phyloP scores from a whole-genome alignment of 1,284 basidiomycete species.

The Ustilago lituana region DNA sequence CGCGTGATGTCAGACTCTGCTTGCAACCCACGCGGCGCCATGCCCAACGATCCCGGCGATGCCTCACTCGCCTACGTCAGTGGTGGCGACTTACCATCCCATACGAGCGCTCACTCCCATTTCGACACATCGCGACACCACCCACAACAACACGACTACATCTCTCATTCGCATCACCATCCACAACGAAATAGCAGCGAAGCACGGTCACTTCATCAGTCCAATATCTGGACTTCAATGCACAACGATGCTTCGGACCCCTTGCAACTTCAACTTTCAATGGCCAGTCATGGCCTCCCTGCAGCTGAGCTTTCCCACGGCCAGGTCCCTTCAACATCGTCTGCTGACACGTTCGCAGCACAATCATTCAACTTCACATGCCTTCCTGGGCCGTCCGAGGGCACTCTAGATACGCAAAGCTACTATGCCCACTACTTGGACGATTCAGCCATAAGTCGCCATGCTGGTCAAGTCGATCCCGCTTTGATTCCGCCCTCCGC shows the following conservation, averaged over 20 bases:
- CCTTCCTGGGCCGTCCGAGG: conserved; percentile 4
- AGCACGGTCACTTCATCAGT: too few species aligned
- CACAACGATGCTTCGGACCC: conserved; percentile 1
- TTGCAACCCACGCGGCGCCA: conserved; percentile 5
- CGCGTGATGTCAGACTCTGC: conserved; percentile 1
- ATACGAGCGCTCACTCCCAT: not conserved
- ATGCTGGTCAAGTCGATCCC: conserved; percentile 6
- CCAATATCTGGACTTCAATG: conserved; percentile 1
- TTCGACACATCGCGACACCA: conserved; percentile 1
- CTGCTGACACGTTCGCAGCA: not conserved
- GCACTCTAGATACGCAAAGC: conserved; percentile 14
- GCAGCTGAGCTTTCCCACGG: not conserved
- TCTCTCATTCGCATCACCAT: not conserved
- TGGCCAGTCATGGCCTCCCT: conserved; percentile 11
- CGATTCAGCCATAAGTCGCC: conserved; percentile 3
- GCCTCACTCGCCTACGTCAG: not conserved
- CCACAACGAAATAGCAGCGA: not conserved
- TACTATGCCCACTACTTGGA: conserved; percentile 33
- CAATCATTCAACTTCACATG: conserved; percentile 19
- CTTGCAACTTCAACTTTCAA: not conserved
- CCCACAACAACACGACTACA: conserved; percentile 1
- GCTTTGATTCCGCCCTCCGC: conserved; percentile 8
- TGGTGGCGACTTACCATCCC: not conserved
- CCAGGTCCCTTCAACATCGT: conserved; percentile 6
- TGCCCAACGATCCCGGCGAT: not conserved